These are phyloP conservation scores for Prinsepia uniflora DNA, from an alignment of 306 rosid genomes.

Conservation along the genomic window DNA sequence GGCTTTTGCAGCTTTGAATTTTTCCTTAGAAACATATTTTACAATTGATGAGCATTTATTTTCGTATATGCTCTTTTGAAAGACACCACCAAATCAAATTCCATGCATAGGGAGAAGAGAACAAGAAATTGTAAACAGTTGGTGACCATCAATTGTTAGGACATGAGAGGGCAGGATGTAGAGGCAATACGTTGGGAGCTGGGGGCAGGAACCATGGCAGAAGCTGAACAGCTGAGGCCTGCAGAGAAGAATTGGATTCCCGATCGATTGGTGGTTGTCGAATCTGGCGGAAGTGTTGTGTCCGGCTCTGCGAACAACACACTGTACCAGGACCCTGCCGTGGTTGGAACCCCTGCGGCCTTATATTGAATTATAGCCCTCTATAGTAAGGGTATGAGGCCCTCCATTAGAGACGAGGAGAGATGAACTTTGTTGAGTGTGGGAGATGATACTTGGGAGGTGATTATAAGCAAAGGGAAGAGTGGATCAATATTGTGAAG, in stretches of 20 bases:
- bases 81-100: neutral
- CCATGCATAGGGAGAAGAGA: neutral
- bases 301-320: neutral
- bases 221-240: neutral
- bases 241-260: neutral
- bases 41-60: too few relatives aligned
- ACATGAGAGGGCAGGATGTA: neutral
- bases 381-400: constrained; percentile 7
- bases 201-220: neutral
- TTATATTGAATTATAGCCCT: neutral
- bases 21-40: neutral
- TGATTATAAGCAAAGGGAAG: neutral
- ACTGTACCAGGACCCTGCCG: neutral
- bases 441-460: neutral
- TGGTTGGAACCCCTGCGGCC: neutral
- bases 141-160: neutral
- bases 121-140: neutral
- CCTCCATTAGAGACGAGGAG: neutral
- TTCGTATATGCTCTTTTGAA: neutral
- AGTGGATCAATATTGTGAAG: neutral
- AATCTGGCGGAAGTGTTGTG: neutral
- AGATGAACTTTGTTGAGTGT: neutral
- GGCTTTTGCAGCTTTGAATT: neutral
- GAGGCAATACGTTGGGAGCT: neutral
- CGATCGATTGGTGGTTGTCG: neutral